phyloP scores from a whole-genome alignment of 75 land plant species.

The Larix kaempferi region DNA sequence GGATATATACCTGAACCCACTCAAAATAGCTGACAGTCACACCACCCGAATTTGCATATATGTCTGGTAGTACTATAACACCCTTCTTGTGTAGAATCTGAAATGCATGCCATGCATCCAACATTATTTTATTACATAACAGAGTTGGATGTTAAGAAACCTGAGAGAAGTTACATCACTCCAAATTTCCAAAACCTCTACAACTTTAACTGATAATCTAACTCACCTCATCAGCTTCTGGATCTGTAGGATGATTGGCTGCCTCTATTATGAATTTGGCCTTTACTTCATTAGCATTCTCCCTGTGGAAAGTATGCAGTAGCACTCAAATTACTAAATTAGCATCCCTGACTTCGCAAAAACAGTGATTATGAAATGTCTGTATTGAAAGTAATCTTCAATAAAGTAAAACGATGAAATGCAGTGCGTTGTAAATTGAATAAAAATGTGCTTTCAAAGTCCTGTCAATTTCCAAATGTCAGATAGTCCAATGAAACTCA shows the following conservation, averaged over 20 bases:
- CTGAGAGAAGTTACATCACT: neutral
- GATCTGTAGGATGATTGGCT: slow-evolving; percentile 88
- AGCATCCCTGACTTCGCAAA: neutral
- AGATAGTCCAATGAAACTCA: neutral
- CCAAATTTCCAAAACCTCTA: neutral
- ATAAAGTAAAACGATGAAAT: neutral
- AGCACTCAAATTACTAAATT: neutral
- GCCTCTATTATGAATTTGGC: slow-evolving; percentile 85
- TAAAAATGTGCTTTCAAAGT: neutral
- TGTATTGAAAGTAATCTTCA: neutral
- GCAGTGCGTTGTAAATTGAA: neutral
- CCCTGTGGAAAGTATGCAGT: slow-evolving; percentile 29
- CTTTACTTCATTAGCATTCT: slow-evolving; percentile 67
- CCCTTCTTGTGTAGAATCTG: slow-evolving; percentile 80
- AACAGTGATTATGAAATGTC: neutral
- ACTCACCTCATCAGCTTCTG: slow-evolving; percentile 84
- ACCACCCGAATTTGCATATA: slow-evolving; percentile 82
- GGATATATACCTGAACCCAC: slow-evolving; percentile 79
- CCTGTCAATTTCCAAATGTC: slow-evolving; percentile 3
- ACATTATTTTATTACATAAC: neutral
- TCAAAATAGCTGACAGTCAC: slow-evolving; percentile 90
- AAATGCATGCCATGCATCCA: neutral
- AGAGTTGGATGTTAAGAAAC: too few relatives aligned
- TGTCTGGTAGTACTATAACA: slow-evolving; percentile 72
- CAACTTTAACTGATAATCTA: neutral